Conservation (phyloP, 177 flowering plant genomes). For the Vitis hybrid region DNA sequence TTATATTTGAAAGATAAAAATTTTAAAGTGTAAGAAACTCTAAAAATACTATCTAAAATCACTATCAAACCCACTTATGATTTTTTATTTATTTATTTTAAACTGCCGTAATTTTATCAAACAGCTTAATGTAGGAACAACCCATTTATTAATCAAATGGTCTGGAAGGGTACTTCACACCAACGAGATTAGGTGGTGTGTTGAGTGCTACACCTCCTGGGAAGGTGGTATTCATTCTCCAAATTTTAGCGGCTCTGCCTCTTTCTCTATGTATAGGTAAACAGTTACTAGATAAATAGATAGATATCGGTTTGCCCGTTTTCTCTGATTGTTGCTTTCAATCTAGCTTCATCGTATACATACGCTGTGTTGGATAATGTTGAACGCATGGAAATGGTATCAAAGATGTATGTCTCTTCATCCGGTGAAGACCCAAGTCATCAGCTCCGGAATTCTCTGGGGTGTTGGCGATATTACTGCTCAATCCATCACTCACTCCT, state of each 20-base stretch:
- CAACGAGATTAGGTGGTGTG: too few relatives aligned
- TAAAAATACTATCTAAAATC: fast-evolving
- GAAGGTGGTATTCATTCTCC: background rate
- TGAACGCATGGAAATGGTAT: slow-evolving; percentile 40
- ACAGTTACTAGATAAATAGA: too few relatives aligned
- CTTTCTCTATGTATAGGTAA: background rate
- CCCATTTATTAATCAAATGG: too few relatives aligned
- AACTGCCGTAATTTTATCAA: too few relatives aligned
- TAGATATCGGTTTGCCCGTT: slow-evolving; percentile 3
- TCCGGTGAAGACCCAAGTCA: slow-evolving; percentile 43
- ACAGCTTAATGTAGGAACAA: too few relatives aligned
- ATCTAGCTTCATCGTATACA: too few relatives aligned
- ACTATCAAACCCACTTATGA: fast-evolving
- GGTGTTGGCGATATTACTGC: slow-evolving; percentile 42
- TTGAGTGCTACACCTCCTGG: too few relatives aligned
- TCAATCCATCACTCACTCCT: slow-evolving; percentile 37
- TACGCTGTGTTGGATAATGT: slow-evolving; percentile 11
- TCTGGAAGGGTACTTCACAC: too few relatives aligned
- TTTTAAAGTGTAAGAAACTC: fast-evolving
- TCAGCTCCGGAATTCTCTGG: slow-evolving; percentile 45
- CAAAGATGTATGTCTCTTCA: slow-evolving; percentile 35
- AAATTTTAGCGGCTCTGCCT: background rate
- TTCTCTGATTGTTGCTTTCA: slow-evolving; percentile 9
- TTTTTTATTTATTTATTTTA: too few relatives aligned
- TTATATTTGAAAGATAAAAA: too few relatives aligned